Evolutionary conservation across 225 moss, liverwort and hornwort genomes (phyloP).

Genomic region (Physcomitrellopsis africana): DNA sequence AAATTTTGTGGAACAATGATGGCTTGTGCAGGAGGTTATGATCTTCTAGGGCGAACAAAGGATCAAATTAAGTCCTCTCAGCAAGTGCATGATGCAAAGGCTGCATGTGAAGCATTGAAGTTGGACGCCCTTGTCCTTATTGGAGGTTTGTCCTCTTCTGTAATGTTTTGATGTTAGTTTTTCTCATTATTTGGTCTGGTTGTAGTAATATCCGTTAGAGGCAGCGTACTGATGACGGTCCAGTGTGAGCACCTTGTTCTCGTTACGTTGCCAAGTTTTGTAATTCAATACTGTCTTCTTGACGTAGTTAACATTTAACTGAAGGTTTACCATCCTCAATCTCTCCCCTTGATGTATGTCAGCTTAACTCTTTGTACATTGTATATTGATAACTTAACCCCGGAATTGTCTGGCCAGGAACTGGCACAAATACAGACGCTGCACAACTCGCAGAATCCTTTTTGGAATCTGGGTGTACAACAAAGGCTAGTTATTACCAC

Average conservation of each 20-base stretch:
- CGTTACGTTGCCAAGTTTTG: no score
- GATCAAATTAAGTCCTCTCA: conserved; percentile 95
- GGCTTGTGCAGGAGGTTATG: conserved; percentile 78
- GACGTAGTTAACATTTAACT: not conserved
- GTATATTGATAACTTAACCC: not conserved
- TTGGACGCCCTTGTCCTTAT: conserved; percentile 93
- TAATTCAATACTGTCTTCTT: not conserved
- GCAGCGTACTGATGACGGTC: no score
- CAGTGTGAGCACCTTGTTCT: no score
- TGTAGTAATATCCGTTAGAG: no score
- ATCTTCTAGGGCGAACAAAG: conserved; percentile 92
- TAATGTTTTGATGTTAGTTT: not conserved
- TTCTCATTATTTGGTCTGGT: no score
- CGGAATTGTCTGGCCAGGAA: conserved; percentile 54
- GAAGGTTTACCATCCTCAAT: no score
- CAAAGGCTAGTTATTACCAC: conserved; percentile 59
- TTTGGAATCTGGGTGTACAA: conserved; percentile 80
- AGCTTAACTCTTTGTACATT: not conserved
- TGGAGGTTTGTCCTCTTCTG: conserved; percentile 62
- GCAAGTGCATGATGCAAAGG: conserved; percentile 88
- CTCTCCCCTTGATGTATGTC: no score
- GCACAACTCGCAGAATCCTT: conserved; percentile 96
- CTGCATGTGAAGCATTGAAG: conserved; percentile 87
- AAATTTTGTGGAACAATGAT: conserved; percentile 17
- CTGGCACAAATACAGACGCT: conserved; percentile 91